These are phyloP conservation scores for Bipolaris oryzae DNA, from an alignment of 2,329 filamentous ascomycete genomes.

Conservation along the genomic window DNA sequence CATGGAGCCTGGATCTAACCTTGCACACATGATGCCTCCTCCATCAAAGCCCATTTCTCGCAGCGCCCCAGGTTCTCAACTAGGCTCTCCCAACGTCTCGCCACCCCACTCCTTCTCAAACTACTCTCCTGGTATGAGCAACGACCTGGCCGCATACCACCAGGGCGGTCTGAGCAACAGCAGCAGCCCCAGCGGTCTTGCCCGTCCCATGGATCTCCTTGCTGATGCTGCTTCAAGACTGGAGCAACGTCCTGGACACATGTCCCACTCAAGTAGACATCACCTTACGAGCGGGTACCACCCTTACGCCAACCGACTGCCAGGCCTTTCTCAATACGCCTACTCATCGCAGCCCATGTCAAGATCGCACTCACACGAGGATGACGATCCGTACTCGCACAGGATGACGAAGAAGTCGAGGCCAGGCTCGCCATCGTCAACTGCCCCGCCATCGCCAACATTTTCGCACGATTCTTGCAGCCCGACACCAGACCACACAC, in stretches of 20 bases:
- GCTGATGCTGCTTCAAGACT: conserved; percentile 72
- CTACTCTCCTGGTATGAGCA: conserved; percentile 63
- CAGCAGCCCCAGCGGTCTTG: conserved; percentile 55
- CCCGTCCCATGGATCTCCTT: conserved; percentile 69
- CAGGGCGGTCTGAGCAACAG: conserved; percentile 39
- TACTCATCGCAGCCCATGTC: conserved; percentile 87
- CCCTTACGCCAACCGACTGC: conserved; percentile 66
- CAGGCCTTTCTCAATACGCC: conserved; percentile 52
- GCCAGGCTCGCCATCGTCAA: conserved; percentile 93
- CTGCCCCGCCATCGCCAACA: conserved; percentile 91
- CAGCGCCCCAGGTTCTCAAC: conserved; percentile 83
- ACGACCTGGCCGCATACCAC: conserved; percentile 63
- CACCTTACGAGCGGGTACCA: conserved; percentile 51
- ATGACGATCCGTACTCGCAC: conserved; percentile 79
- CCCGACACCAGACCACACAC: conserved; percentile 96
- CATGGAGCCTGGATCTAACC: conserved; percentile 57
- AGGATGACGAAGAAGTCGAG: conserved; percentile 84
- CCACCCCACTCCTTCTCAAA: conserved; percentile 84
- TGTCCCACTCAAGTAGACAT: conserved; percentile 48
- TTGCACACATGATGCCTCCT: conserved; percentile 76
- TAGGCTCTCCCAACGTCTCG: conserved; percentile 93
- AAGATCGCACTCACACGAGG: conserved; percentile 81
- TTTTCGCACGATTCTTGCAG: conserved; percentile 96
- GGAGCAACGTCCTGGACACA: conserved; percentile 63
- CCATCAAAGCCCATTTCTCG: conserved; percentile 76